Evolutionary conservation across 768 basidiomycete species (phyloP).

Genomic region (Phaeolepiota aurea): DNA sequence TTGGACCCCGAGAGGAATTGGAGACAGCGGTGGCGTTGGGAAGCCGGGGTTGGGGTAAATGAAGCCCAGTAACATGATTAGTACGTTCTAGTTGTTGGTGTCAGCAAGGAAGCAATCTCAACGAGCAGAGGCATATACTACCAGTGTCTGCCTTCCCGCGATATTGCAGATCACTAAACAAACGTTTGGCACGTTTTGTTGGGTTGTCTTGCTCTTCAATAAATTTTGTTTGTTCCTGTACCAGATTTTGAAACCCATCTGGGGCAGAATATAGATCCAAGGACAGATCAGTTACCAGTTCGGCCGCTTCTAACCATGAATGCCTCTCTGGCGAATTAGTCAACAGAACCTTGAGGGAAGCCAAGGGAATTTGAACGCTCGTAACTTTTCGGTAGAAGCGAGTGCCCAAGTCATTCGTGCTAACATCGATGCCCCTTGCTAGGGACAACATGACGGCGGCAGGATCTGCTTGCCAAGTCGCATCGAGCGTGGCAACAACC

Average conservation of each 20-base stretch:
- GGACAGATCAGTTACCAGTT: constrained; percentile 40
- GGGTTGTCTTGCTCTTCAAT: constrained; percentile 60
- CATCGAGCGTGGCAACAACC: constrained; percentile 41
- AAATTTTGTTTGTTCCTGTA: constrained; percentile 53
- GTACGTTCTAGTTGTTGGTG: constrained; percentile 10
- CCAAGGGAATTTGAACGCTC: constrained; percentile 47
- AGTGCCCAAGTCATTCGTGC: constrained; percentile 72
- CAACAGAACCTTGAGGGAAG: constrained; percentile 42
- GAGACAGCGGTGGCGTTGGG: constrained; percentile 18
- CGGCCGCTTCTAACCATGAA: constrained; percentile 64
- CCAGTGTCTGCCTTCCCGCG: not conserved
- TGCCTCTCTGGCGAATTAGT: constrained; percentile 26
- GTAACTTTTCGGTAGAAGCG: constrained; percentile 56
- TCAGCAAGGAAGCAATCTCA: not conserved
- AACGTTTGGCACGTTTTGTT: constrained; percentile 52
- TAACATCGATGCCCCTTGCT: constrained; percentile 51
- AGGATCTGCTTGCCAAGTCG: constrained; percentile 43
- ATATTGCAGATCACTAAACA: constrained; percentile 32
- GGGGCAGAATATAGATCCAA: constrained; percentile 69
- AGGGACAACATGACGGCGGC: constrained; percentile 49
- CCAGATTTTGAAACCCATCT: constrained; percentile 40
- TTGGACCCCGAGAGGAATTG: constrained; percentile 17
- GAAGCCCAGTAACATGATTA: constrained; percentile 42
- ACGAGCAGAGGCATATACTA: not conserved
- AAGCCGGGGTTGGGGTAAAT: constrained; percentile 26